phyloP scores from a whole-genome alignment of 2,329 filamentous ascomycete species.

The Diaporthe amygdali region DNA sequence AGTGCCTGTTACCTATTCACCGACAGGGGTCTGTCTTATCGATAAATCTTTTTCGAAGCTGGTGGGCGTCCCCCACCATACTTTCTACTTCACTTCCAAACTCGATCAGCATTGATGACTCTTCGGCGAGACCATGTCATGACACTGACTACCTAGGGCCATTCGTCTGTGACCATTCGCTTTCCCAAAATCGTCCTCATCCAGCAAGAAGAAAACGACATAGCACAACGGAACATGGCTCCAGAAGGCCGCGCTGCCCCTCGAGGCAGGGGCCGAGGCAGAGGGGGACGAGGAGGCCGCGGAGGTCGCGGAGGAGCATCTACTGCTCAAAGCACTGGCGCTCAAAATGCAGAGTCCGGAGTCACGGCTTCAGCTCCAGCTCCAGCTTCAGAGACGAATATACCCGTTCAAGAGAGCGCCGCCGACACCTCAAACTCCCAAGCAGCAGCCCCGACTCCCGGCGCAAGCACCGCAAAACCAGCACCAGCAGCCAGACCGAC shows the following conservation, averaged over 20 bases:
- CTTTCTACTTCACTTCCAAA: background rate
- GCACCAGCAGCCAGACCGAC: background rate
- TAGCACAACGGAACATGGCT: conserved; percentile 10
- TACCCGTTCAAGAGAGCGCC: background rate
- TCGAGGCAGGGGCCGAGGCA: conserved; percentile 19
- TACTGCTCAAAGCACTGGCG: background rate
- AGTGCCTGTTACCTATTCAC: background rate
- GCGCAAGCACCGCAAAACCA: conserved; percentile 2
- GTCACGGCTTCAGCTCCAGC: background rate
- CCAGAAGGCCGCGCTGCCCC: conserved; percentile 19
- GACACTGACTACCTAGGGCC: background rate
- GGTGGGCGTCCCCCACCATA: conserved; percentile 10
- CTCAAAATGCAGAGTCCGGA: background rate
- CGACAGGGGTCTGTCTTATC: background rate
- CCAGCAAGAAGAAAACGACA: background rate
- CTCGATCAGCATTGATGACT: background rate
- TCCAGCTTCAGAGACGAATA: background rate
- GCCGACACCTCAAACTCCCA: background rate
- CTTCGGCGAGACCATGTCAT: background rate
- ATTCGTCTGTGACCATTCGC: background rate
- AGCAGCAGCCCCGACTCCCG: background rate
- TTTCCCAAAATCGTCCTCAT: background rate
- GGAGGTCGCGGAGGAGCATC: conserved; percentile 31
- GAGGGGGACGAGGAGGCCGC: conserved; percentile 37
- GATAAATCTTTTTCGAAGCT: conserved; percentile 14